These are phyloP conservation scores for Podaxis sp. DNA, from an alignment of 768 basidiomycete genomes.

Conservation along the genomic window DNA sequence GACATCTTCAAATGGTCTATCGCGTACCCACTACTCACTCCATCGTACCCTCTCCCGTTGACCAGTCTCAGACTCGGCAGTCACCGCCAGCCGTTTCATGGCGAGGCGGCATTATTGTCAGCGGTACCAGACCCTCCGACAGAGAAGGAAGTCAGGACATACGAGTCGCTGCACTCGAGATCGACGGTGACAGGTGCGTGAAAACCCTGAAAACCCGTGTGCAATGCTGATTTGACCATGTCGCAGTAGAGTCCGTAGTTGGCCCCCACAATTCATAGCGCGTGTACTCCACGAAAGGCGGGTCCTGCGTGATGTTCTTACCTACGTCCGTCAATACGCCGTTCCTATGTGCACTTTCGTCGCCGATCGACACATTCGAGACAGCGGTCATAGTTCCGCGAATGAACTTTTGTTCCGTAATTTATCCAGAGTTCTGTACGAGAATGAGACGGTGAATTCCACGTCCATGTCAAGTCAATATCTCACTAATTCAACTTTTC, in stretches of 20 bases:
- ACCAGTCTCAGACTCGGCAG: slow-evolving; percentile 26
- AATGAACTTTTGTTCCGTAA: slow-evolving; percentile 54
- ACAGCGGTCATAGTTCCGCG: slow-evolving; percentile 40
- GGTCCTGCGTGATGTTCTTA: slow-evolving; percentile 41
- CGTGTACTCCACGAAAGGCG: slow-evolving; percentile 38
- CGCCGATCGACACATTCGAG: slow-evolving; percentile 48
- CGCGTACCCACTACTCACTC: slow-evolving; percentile 59
- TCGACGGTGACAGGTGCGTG: slow-evolving; percentile 67
- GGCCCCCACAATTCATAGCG: slow-evolving; percentile 48
- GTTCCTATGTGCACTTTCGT: slow-evolving; percentile 59
- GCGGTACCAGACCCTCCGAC: slow-evolving; percentile 44
- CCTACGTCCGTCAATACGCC: slow-evolving; percentile 44
- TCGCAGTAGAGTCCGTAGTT: slow-evolving; percentile 46
- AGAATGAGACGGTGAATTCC: slow-evolving; percentile 46
- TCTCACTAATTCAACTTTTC: not conserved
- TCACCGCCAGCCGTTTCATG: slow-evolving; percentile 42
- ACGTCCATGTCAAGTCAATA: not conserved
- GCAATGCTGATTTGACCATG: slow-evolving; percentile 25
- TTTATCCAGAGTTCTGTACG: slow-evolving; percentile 46
- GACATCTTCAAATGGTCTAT: slow-evolving; percentile 48
- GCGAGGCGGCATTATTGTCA: slow-evolving; percentile 51
- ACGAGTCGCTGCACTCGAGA: slow-evolving; percentile 61
- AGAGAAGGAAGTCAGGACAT: slow-evolving; percentile 47
- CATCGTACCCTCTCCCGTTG: slow-evolving; percentile 50
- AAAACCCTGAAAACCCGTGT: slow-evolving; percentile 9